Percentiles rank a stretch among this genome's conserved stretches.
Conservation (phyloP, 176 grass and related monocot genomes). For the Puya raimondii region DNA sequence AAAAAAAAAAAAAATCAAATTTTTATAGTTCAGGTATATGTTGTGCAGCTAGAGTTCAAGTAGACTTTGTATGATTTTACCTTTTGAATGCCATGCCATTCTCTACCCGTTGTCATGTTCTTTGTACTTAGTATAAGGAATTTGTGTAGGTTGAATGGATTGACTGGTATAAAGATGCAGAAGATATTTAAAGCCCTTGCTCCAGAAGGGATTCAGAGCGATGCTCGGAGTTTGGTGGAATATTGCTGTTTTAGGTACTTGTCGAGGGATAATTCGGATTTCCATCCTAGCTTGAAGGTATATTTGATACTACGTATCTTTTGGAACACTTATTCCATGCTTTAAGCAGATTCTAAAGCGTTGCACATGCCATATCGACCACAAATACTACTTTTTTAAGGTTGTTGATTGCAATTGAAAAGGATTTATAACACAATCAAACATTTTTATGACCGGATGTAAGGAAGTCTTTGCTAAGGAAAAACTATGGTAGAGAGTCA, state of each 20-base stretch:
- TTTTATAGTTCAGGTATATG: no score
- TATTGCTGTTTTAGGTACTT: conserved; percentile 96
- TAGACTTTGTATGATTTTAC: conserved; percentile 1
- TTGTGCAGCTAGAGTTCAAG: no score
- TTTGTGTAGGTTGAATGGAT: conserved; percentile 69
- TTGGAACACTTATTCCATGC: conserved; percentile 1
- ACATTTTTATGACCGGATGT: no score
- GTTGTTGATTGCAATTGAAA: not conserved
- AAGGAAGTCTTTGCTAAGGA: no score
- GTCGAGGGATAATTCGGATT: conserved; percentile 69
- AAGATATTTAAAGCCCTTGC: conserved; percentile 70
- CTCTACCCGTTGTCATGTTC: not conserved
- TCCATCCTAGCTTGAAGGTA: conserved; percentile 86
- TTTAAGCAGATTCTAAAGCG: not conserved
- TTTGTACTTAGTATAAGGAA: conserved; percentile 16
- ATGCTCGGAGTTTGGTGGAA: conserved; percentile 76
- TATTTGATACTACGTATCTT: conserved; percentile 22
- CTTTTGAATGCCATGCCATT: not conserved
- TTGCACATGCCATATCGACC: no score
- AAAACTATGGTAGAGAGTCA: no score
- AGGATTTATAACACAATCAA: no score
- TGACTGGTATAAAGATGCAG: conserved; percentile 74
- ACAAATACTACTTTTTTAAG: no score
- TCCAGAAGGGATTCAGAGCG: conserved; percentile 41
- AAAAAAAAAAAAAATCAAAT: no score